phyloP scores from a whole-genome alignment of 202 grass and related monocot species.

The Elaeis oleifera region DNA sequence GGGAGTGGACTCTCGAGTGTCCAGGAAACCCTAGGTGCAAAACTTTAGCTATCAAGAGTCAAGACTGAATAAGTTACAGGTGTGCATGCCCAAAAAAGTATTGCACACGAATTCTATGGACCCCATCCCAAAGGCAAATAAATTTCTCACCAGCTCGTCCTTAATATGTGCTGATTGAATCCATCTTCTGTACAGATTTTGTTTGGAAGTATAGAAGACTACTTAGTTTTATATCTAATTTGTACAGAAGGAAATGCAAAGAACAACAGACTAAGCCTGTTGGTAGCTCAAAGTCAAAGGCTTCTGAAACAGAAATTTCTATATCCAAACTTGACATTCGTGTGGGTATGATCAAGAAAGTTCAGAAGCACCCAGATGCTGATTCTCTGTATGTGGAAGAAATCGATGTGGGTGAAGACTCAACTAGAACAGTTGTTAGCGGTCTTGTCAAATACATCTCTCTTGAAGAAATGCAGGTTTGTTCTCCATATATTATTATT shows the following conservation, averaged over 20 bases:
- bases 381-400: constrained; percentile 23
- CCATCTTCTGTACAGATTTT: too few species aligned
- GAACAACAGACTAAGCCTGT: constrained; percentile 64
- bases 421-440: constrained; percentile 7
- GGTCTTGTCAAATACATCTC: constrained; percentile 27
- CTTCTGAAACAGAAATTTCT: constrained; percentile 31
- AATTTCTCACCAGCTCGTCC: too few species aligned
- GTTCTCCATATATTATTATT: neutral
- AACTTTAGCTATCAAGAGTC: too few species aligned
- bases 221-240: neutral
- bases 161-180: too few species aligned
- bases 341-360: constrained; percentile 8
- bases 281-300: constrained; percentile 60
- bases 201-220: too few species aligned
- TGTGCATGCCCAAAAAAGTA: too few species aligned
- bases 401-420: constrained; percentile 26
- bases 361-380: constrained; percentile 10
- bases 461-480: constrained; percentile 12
- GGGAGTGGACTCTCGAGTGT: too few species aligned
- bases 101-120: too few species aligned
- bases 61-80: too few species aligned
- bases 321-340: constrained; percentile 15
- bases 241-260: constrained; percentile 47
- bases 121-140: too few species aligned
- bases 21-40: too few species aligned